Percentiles rank a stretch among this genome's conserved stretches.
phyloP scores from a whole-genome alignment of 352 stramenopile species.

The Pythium insidiosum region DNA sequence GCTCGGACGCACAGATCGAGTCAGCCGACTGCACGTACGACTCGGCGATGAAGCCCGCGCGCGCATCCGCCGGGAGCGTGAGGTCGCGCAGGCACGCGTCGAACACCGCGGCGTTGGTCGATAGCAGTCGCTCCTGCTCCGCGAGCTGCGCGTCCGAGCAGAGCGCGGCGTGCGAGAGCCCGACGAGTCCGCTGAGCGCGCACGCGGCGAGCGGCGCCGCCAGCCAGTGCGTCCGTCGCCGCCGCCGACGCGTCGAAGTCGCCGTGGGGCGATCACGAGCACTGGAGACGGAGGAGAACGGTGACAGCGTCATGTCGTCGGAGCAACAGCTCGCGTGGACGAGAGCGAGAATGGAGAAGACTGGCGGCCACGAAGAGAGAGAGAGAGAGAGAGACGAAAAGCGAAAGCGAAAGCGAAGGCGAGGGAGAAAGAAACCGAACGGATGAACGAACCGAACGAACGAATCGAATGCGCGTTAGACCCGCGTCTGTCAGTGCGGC shows the following conservation, averaged over 20 bases:
- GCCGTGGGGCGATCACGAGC: background rate
- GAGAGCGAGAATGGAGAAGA: no score
- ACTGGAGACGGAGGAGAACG: no score
- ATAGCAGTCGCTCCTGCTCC: constrained; percentile 1
- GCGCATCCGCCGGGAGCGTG: constrained; percentile 9
- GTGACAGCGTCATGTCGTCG: no score
- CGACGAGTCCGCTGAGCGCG: background rate
- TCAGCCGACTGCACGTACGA: constrained; percentile 13
- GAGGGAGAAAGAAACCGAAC: no score
- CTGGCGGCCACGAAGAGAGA: background rate
- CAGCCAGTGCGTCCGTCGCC: background rate
- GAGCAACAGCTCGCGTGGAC: no score
- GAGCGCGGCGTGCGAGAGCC: constrained; percentile 2
- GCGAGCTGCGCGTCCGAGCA: constrained; percentile 9
- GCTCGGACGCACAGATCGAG: constrained; percentile 10
- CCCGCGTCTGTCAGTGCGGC: no score
- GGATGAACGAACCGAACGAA: no score
- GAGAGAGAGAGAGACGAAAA: background rate
- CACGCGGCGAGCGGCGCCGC: background rate
- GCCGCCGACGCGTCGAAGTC: background rate
- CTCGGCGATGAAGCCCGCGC: constrained; percentile 12
- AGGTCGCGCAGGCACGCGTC: constrained; percentile 9
- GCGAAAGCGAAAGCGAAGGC: no score
- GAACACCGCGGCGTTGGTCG: constrained; percentile 12
- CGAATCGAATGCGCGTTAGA: no score